phyloP scores from a whole-genome alignment of 2,329 filamentous ascomycete species.

The Phialophora chinensis region DNA sequence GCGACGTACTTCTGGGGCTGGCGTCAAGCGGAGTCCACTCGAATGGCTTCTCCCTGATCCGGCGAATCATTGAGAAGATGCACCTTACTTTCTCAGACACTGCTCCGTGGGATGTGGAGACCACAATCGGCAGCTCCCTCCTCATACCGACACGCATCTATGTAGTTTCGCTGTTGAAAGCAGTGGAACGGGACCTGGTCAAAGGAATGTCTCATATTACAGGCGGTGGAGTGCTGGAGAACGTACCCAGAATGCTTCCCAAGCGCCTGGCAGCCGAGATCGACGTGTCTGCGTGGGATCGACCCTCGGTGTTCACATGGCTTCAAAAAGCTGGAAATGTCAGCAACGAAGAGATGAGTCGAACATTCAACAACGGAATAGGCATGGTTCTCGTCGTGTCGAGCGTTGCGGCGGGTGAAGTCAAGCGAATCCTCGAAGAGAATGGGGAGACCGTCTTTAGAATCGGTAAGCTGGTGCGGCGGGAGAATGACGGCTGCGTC shows the following conservation, averaged over 20 bases:
- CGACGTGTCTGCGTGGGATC: slow-evolving; percentile 75
- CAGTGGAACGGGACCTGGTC: slow-evolving; percentile 66
- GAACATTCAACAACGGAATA: slow-evolving; percentile 92
- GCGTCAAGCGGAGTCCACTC: slow-evolving; percentile 89
- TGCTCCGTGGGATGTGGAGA: slow-evolving; percentile 73
- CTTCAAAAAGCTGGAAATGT: slow-evolving; percentile 72
- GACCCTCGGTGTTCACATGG: slow-evolving; percentile 85
- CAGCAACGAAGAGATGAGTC: slow-evolving; percentile 77
- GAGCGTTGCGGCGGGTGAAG: slow-evolving; percentile 65
- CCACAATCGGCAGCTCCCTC: slow-evolving; percentile 72
- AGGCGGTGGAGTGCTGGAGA: slow-evolving; percentile 89
- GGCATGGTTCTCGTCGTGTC: slow-evolving; percentile 91
- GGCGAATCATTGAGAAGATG: slow-evolving; percentile 79
- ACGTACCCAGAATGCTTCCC: slow-evolving; percentile 92
- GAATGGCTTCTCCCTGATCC: slow-evolving; percentile 96
- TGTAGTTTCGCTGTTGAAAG: slow-evolving; percentile 77
- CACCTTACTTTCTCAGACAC: slow-evolving; percentile 72
- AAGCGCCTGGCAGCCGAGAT: slow-evolving; percentile 77
- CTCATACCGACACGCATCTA: slow-evolving; percentile 94
- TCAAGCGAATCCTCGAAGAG: slow-evolving; percentile 65
- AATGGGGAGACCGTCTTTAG: slow-evolving; percentile 77
- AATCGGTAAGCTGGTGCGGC: slow-evolving; percentile 71
- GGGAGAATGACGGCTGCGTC: slow-evolving; percentile 62
- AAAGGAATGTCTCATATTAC: slow-evolving; percentile 98
- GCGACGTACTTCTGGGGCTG: slow-evolving; percentile 85